Evolutionary conservation across 2,329 filamentous ascomycete genomes (phyloP).

Genomic region (Dendrostoma leiphaemia): DNA sequence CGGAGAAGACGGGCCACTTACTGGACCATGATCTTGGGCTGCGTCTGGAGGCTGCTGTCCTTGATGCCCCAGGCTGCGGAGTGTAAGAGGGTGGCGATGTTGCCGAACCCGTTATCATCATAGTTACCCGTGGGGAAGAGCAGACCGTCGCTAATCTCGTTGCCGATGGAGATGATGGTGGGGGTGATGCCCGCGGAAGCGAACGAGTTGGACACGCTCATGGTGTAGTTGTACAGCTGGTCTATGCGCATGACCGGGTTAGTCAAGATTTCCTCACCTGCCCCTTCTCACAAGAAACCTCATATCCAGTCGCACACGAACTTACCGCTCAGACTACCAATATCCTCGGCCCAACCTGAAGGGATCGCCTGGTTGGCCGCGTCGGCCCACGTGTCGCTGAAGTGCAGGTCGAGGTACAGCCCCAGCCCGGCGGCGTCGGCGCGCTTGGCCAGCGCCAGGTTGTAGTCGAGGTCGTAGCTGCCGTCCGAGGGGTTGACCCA

Average conservation of each 20-base stretch:
- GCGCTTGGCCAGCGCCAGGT: constrained; percentile 63
- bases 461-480: constrained; percentile 68
- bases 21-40: constrained; percentile 73
- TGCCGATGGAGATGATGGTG: constrained; percentile 67
- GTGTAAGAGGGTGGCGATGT: constrained; percentile 63
- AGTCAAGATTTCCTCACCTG: no score
- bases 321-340: constrained; percentile 57
- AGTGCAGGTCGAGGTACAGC: constrained; percentile 63
- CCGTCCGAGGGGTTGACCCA: constrained; percentile 69
- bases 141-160: constrained; percentile 68
- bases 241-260: not conserved
- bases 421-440: constrained; percentile 61
- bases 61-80: constrained; percentile 64
- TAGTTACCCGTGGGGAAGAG: constrained; percentile 60
- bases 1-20: no score
- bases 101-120: constrained; percentile 48
- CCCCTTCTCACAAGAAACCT: no score
- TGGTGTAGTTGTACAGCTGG: constrained; percentile 66
- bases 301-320: not conserved
- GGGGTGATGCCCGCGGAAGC: constrained; percentile 52
- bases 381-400: constrained; percentile 71
- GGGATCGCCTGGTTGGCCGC: constrained; percentile 62
- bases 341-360: constrained; percentile 59
- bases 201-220: constrained; percentile 60
- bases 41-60: constrained; percentile 53